phyloP scores from a whole-genome alignment of 371 early-diverging fungal species.

The Syncephalis fuscata region DNA sequence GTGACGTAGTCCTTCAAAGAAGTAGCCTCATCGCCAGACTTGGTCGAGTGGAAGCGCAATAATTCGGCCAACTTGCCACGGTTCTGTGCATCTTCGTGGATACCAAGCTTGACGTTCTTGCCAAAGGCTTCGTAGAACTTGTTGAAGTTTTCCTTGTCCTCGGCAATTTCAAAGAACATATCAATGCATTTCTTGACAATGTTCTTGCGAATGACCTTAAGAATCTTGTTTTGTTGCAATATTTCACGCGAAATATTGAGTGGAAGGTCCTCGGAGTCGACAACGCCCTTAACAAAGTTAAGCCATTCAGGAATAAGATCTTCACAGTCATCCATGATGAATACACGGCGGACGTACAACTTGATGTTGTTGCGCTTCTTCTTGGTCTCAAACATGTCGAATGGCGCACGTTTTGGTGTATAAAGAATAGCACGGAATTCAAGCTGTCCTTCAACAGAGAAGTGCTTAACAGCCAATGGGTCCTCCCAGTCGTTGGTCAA shows the following conservation, averaged over 20 bases:
- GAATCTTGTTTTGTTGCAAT: slow-evolving; percentile 87
- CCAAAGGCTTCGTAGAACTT: slow-evolving; percentile 89
- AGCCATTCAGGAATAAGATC: slow-evolving; percentile 90
- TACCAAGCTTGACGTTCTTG: slow-evolving; percentile 86
- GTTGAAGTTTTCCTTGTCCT: slow-evolving; percentile 82
- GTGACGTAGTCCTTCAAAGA: slow-evolving; percentile 90
- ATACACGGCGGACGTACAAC: slow-evolving; percentile 91
- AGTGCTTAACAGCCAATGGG: slow-evolving; percentile 81
- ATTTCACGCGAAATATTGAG: slow-evolving; percentile 95
- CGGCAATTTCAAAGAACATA: slow-evolving; percentile 75
- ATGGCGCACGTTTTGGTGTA: slow-evolving; percentile 77
- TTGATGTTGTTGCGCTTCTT: slow-evolving; percentile 91
- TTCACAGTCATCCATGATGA: slow-evolving; percentile 93
- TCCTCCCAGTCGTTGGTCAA: slow-evolving; percentile 94
- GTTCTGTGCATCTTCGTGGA: slow-evolving; percentile 80
- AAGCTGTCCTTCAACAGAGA: slow-evolving; percentile 84
- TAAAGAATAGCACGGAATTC: slow-evolving; percentile 88
- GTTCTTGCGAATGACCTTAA: slow-evolving; percentile 89
- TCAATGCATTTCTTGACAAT: slow-evolving; percentile 86
- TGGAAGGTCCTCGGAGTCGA: slow-evolving; percentile 92
- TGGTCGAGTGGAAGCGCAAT: slow-evolving; percentile 85
- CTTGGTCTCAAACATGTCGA: slow-evolving; percentile 78
- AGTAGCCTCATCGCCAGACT: slow-evolving; percentile 77
- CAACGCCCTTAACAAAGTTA: slow-evolving; percentile 75
- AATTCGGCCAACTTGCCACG: slow-evolving; percentile 75